Base-by-base conservation (phyloP, 2,329 filamentous ascomycete genomes). In the Colletotrichum sp. region DNA sequence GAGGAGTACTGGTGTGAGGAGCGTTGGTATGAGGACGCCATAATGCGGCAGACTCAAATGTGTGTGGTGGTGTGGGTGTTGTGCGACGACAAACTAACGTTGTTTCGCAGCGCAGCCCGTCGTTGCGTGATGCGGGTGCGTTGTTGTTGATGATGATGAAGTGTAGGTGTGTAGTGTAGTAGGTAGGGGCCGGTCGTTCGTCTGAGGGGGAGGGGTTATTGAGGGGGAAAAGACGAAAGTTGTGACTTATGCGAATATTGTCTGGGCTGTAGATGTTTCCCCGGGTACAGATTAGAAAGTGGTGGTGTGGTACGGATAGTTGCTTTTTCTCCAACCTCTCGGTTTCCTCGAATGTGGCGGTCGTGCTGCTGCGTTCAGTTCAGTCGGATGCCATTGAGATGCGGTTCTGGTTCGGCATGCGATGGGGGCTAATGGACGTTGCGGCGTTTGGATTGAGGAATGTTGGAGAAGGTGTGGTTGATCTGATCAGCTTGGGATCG, bases 11-110 rank as follows among this genome's bases (percentile, higher is more conserved):
- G 80, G 81, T 90, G 85, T 64, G 89, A 90, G 81, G 85, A 88
- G 83, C 88, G 88, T 77, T 89, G 87, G 76, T 86, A 82, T 76
- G 80, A 82, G 73, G 87, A 87, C 81, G 89, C 85, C 89, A 90
- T 90, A 79, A 76, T 78, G 69, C 59, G 72, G 64, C 72, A 69
- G 59, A 18, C 72, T 58, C 62, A 62, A 51, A 12, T 33, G 24
- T 43, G 27, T 29, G 21, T 43, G 36, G n/a, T 71, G 16, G 29
- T 33, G 29, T 24, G n/a, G 70, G 70, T 33, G 47, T 34, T 47
- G 57, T 66, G 68, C 68, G 57, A 67, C 71, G 72, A 57, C 34
- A 58, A 71, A 47, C 31, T 38, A 51, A 51, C 47, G 38, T 67
- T 61, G 57, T 24, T 33, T 67, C 71, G 71, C 43, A 27, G 68